Evolutionary conservation across 2,329 filamentous ascomycete genomes (phyloP).

Genomic region (Paraconiothyrium sp.): DNA sequence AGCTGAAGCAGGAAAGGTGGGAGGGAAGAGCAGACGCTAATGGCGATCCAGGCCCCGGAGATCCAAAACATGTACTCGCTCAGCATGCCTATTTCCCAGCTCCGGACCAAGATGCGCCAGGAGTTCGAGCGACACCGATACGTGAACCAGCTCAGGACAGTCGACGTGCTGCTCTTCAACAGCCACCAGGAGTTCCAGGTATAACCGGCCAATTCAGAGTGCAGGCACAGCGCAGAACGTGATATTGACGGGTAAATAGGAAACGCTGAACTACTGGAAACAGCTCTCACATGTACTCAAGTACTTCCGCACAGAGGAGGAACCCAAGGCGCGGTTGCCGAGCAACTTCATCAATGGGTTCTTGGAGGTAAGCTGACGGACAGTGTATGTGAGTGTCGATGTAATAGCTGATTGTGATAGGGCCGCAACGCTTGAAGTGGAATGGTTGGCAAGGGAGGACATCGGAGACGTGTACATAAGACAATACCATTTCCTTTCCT

Average conservation of each 20-base stretch:
- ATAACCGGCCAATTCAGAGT: slow-evolving; percentile 23
- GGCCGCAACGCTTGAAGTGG: slow-evolving; percentile 48
- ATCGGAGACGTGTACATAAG: slow-evolving; percentile 45
- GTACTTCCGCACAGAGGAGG: slow-evolving; percentile 92
- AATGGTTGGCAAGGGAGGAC: slow-evolving; percentile 10
- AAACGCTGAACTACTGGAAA: slow-evolving; percentile 99
- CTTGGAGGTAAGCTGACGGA: slow-evolving; percentile 76
- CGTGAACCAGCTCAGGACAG: slow-evolving; percentile 85
- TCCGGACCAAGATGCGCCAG: slow-evolving; percentile 93
- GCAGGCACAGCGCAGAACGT: not conserved
- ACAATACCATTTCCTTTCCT: slow-evolving; percentile 49
- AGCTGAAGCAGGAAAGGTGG: slow-evolving; percentile 7
- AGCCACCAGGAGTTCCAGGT: slow-evolving; percentile 96
- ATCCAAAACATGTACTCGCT: slow-evolving; percentile 98
- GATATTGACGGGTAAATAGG: slow-evolving; percentile 62
- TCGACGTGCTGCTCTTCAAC: slow-evolving; percentile 90
- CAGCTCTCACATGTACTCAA: slow-evolving; percentile 95
- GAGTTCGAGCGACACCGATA: slow-evolving; percentile 97
- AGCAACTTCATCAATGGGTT: slow-evolving; percentile 94
- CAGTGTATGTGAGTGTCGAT: not conserved
- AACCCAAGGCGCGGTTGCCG: slow-evolving; percentile 77
- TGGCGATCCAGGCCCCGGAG: slow-evolving; percentile 79
- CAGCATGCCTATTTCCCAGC: slow-evolving; percentile 83
- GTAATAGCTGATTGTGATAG: slow-evolving; percentile 29
- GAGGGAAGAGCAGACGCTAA: slow-evolving; percentile 23